Percentiles rank a stretch among this genome's conserved stretches.
phyloP scores from a whole-genome alignment of 306 rosid species.

The Lotus japonicus region DNA sequence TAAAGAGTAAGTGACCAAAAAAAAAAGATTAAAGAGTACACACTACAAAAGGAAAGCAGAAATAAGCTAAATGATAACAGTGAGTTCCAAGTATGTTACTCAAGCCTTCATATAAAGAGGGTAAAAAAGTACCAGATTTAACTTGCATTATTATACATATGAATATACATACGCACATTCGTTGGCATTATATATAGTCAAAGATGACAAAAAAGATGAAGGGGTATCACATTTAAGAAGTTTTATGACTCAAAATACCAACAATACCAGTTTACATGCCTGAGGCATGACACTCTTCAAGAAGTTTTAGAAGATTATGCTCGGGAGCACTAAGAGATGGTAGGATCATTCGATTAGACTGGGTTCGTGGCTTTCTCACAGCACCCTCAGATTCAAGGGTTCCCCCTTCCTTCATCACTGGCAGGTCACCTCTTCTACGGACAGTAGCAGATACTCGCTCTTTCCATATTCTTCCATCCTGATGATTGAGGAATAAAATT shows the following conservation, averaged over 20 bases:
- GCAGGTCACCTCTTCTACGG: conserved; percentile 65
- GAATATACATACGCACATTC: conserved; percentile 23
- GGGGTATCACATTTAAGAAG: not conserved
- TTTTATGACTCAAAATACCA: conserved; percentile 18
- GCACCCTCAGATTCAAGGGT: conserved; percentile 39
- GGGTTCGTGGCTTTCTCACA: conserved; percentile 43
- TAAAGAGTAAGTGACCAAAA: too few species aligned
- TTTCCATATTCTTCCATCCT: conserved; percentile 99
- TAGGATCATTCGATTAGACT: conserved; percentile 53
- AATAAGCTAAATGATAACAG: not conserved
- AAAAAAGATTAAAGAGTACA: conserved; percentile 3
- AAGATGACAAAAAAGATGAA: not conserved
- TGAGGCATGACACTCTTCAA: conserved; percentile 80
- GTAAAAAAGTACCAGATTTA: conserved; percentile 10
- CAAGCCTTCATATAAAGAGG: conserved; percentile 7
- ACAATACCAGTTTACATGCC: conserved; percentile 52
- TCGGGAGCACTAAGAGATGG: conserved; percentile 97
- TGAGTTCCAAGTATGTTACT: not conserved
- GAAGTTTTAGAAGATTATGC: conserved; percentile 69
- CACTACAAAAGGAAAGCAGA: not conserved
- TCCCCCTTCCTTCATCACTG: conserved; percentile 67
- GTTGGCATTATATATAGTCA: not conserved
- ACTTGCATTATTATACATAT: conserved; percentile 22
- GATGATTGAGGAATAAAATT: conserved; percentile 22
- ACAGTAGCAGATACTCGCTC: conserved; percentile 73